phyloP scores from a whole-genome alignment of 1,139 yeast genomes.

The Scheffersomyces titani region DNA sequence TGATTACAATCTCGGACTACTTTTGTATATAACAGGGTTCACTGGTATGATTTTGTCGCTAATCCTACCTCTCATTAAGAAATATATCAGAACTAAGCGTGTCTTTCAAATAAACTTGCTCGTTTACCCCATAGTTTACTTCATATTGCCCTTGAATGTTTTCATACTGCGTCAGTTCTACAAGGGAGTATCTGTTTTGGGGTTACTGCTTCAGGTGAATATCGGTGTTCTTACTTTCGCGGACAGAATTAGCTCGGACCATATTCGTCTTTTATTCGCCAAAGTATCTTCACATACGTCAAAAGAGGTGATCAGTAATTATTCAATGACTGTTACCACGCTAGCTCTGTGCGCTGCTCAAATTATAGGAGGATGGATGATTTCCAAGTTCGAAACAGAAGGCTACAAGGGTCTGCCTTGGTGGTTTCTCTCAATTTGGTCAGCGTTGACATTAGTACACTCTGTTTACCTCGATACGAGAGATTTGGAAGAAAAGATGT shows the following conservation, averaged over 20 bases:
- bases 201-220: conserved; percentile 27
- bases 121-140: conserved; percentile 50
- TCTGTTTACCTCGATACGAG: neutral
- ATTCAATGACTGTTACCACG: conserved; percentile 22
- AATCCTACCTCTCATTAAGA: conserved; percentile 56
- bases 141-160: conserved; percentile 50
- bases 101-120: conserved; percentile 43
- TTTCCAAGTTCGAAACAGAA: too few relatives aligned
- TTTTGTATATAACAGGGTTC: conserved; percentile 43
- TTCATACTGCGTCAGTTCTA: conserved; percentile 38
- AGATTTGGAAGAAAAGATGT: too few relatives aligned
- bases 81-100: conserved; percentile 45
- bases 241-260: conserved; percentile 22
- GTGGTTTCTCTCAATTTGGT: too few relatives aligned
- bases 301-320: conserved; percentile 24
- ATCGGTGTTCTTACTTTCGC: conserved; percentile 16
- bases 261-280: conserved; percentile 18
- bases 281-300: conserved; percentile 22
- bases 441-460: neutral
- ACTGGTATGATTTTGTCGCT: conserved; percentile 55
- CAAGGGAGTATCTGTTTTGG: conserved; percentile 22
- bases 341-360: conserved; percentile 10
- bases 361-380: too few relatives aligned
- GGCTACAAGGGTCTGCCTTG: too few relatives aligned
- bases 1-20: too few relatives aligned